Conservation (phyloP, 306 rosid genomes). For the Pterocarpus macrocarpus region DNA sequence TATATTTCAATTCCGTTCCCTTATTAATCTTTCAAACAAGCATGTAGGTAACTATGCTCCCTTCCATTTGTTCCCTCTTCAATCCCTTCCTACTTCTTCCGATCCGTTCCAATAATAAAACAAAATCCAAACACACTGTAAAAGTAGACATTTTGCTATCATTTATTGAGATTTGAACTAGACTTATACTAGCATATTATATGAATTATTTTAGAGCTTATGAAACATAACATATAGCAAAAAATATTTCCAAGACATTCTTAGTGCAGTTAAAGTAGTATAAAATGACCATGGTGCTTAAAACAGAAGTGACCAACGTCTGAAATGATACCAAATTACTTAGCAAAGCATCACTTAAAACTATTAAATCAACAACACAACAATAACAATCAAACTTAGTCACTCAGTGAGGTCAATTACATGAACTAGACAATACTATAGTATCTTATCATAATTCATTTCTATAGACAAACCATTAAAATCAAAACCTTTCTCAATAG, state of each 20-base stretch:
- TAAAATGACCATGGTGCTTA: background rate
- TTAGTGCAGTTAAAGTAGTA: background rate
- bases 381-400: background rate
- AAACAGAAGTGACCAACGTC: background rate
- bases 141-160: background rate
- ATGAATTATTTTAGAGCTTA: background rate
- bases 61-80: too few relatives aligned
- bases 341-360: background rate
- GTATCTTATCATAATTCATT: background rate
- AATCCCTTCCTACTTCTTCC: too few relatives aligned
- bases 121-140: too few relatives aligned
- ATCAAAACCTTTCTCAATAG: too few relatives aligned
- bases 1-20: too few relatives aligned
- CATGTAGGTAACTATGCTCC: too few relatives aligned
- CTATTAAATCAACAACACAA: background rate
- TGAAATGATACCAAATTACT: background rate
- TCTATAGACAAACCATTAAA: too few relatives aligned
- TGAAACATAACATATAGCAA: background rate
- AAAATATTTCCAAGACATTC: background rate
- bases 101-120: too few relatives aligned
- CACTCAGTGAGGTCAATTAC: too few relatives aligned
- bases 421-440: too few relatives aligned
- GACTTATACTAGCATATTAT: background rate
- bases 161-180: conserved; percentile 5
- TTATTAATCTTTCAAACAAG: too few relatives aligned